These are phyloP conservation scores for Pythium rhizo-oryzae DNA, from an alignment of 352 stramenopile genomes.

Conservation along the genomic window DNA sequence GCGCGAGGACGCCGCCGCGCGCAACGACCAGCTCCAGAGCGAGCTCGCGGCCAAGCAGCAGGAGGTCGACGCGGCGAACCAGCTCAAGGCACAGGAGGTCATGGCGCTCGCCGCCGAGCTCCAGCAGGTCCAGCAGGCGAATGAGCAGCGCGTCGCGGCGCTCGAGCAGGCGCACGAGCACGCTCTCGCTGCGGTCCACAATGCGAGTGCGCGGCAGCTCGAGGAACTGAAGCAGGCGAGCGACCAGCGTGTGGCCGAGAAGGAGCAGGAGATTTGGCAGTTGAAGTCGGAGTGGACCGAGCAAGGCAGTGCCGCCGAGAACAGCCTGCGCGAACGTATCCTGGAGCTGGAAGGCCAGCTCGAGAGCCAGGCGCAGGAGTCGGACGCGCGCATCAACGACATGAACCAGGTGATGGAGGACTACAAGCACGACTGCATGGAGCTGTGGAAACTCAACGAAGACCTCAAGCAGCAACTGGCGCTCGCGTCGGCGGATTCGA, in stretches of 20 bases:
- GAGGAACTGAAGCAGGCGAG: slow-evolving; percentile 15
- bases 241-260: slow-evolving; percentile 27
- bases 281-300: slow-evolving; percentile 28
- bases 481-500: slow-evolving; percentile 53
- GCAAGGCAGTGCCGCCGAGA: slow-evolving; percentile 27
- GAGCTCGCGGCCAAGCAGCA: slow-evolving; percentile 23
- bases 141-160: slow-evolving; percentile 18
- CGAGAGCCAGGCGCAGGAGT: slow-evolving; percentile 36
- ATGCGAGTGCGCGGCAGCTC: slow-evolving; percentile 15
- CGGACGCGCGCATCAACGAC: slow-evolving; percentile 29
- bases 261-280: slow-evolving; percentile 34
- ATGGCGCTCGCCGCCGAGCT: slow-evolving; percentile 31
- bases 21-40: slow-evolving; percentile 26
- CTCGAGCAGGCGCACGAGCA: slow-evolving; percentile 22
- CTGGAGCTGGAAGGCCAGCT: slow-evolving; percentile 43
- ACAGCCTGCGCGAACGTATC: slow-evolving; percentile 35
- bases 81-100: slow-evolving; percentile 38
- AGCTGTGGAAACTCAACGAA: slow-evolving; percentile 80
- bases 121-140: slow-evolving; percentile 22
- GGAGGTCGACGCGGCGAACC: slow-evolving; percentile 36
- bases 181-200: slow-evolving; percentile 25
- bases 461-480: slow-evolving; percentile 79
- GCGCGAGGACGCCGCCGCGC: slow-evolving; percentile 5
- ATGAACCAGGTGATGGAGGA: slow-evolving; percentile 64
- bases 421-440: slow-evolving; percentile 81